phyloP scores from a whole-genome alignment of 495 filamentous ascomycete genomes.

The Lasiosphaeria miniovina region DNA sequence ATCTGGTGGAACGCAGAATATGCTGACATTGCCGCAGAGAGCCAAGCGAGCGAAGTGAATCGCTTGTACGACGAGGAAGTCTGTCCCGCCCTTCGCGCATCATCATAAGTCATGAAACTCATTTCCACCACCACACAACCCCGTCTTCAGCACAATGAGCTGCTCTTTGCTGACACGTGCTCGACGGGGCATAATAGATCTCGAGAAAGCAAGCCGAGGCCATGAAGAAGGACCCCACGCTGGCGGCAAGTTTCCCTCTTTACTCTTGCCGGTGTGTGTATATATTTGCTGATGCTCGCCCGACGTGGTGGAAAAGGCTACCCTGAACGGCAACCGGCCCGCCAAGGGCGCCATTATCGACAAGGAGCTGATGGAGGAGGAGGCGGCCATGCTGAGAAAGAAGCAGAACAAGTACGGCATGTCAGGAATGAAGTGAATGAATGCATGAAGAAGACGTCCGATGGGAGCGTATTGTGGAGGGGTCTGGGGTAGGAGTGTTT shows the following conservation, averaged over 20 bases:
- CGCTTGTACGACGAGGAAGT: slow-evolving; percentile 12
- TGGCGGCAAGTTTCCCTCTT: slow-evolving; percentile 15
- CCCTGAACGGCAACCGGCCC: slow-evolving; percentile 22
- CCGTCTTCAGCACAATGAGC: background rate
- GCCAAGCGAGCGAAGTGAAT: slow-evolving; percentile 19
- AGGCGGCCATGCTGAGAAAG: slow-evolving; percentile 20
- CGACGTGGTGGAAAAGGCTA: slow-evolving; percentile 14
- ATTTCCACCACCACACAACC: background rate
- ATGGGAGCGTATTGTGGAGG: too few relatives aligned
- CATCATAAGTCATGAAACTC: background rate
- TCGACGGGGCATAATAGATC: slow-evolving; percentile 1
- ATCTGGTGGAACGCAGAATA: background rate
- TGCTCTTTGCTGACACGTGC: background rate
- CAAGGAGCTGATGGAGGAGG: slow-evolving; percentile 27
- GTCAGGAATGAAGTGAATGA: too few relatives aligned
- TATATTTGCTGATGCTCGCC: background rate
- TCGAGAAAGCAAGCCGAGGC: slow-evolving; percentile 11
- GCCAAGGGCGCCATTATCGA: slow-evolving; percentile 25
- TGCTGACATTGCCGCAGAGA: slow-evolving; percentile 14
- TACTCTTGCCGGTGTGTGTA: background rate
- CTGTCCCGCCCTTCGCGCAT: background rate
- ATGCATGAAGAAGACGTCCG: too few relatives aligned
- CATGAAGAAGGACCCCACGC: slow-evolving; percentile 26
- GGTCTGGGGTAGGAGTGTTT: too few relatives aligned
- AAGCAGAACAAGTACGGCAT: slow-evolving; percentile 11